A percentile compares a stretch with the other conserved stretches of the same genome.
Conservation (phyloP, 106 monocot genomes). For the Apostasia ramifera region DNA sequence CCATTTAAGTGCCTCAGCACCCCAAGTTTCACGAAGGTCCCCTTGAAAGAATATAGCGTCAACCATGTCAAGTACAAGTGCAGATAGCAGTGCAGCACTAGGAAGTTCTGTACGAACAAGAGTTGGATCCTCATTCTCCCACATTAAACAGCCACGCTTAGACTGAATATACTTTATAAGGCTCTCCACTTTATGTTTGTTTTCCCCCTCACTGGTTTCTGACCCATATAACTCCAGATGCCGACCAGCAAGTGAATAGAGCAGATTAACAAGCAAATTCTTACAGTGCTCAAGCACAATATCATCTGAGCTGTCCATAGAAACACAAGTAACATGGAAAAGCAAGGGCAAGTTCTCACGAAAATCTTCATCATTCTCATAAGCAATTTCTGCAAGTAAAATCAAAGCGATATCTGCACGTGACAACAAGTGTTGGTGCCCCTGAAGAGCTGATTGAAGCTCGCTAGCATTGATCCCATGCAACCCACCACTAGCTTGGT, state of each 20-base stretch:
- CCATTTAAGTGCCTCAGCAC: constrained; percentile 92
- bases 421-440: constrained; percentile 78
- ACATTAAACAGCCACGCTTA: constrained; percentile 89
- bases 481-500: constrained; percentile 25
- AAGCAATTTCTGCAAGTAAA: constrained; percentile 94
- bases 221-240: constrained; percentile 89
- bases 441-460: constrained; percentile 82
- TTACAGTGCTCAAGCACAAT: constrained; percentile 97
- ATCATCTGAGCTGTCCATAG: constrained; percentile 99
- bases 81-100: constrained; percentile 74
- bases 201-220: constrained; percentile 74
- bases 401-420: constrained; percentile 93
- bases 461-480: constrained; percentile 78
- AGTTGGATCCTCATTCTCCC: constrained; percentile 97
- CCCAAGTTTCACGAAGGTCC: constrained; percentile 97
- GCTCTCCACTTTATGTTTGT: constrained; percentile 90
- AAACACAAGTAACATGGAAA: constrained; percentile 93
- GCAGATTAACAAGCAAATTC: constrained; percentile 87
- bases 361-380: constrained; percentile 99
- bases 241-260: constrained; percentile 92
- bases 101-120: constrained; percentile 65
- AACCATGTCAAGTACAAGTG: constrained; percentile 88
- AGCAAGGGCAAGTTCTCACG: constrained; percentile 91
- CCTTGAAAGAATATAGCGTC: constrained; percentile 98
- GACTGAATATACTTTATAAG: constrained; percentile 97